phyloP scores from a whole-genome alignment of 208 protist genomes.

The Crithidia acanthocephali region DNA sequence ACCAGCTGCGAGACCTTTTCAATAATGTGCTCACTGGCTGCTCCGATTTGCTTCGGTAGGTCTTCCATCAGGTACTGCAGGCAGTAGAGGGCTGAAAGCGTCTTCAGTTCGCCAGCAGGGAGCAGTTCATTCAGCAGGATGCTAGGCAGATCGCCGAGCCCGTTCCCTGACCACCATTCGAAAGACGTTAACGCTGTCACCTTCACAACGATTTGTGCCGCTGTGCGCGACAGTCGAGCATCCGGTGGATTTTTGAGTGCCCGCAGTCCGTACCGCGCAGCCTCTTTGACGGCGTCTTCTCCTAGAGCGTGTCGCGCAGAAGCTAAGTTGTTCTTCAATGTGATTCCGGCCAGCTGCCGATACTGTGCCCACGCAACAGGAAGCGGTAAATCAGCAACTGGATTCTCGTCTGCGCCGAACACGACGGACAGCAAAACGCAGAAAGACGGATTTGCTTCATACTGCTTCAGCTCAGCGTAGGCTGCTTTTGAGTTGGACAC shows the following conservation, averaged over 20 bases:
- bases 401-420: constrained; percentile 63
- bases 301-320: constrained; percentile 67
- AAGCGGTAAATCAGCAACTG: constrained; percentile 48
- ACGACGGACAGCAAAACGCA: constrained; percentile 76
- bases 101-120: constrained; percentile 55
- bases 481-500: constrained; percentile 83
- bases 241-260: constrained; percentile 59
- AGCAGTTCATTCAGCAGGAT: constrained; percentile 78
- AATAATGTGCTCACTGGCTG: constrained; percentile 74
- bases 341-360: constrained; percentile 79
- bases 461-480: constrained; percentile 79
- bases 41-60: constrained; percentile 77
- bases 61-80: constrained; percentile 92
- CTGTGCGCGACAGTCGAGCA: constrained; percentile 61
- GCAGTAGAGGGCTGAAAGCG: constrained; percentile 76
- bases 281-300: constrained; percentile 73
- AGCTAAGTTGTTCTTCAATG: constrained; percentile 86
- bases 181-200: constrained; percentile 82
- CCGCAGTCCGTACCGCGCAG: constrained; percentile 62
- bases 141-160: constrained; percentile 64
- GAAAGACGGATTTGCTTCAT: constrained; percentile 83
- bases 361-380: constrained; percentile 70
- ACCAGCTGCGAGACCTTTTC: constrained; percentile 56
- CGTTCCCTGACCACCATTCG: constrained; percentile 70
- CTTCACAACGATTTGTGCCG: constrained; percentile 87